A percentile compares a stretch with the other conserved stretches of the same genome.
Conservation (phyloP, 176 grass and related monocot genomes). For the Aegilops sharonensis region DNA sequence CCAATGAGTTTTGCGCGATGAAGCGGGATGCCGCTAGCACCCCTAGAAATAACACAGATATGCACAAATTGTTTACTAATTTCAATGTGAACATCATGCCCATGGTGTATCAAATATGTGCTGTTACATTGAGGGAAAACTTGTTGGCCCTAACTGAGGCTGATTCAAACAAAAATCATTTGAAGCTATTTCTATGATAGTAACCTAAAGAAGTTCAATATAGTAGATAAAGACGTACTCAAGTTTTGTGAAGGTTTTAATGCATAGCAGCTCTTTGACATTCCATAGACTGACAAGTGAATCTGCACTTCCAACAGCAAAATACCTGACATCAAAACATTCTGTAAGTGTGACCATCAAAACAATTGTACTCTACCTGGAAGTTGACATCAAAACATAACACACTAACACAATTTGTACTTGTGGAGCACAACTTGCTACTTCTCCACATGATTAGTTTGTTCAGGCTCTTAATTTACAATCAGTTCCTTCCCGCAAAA, state of each 20-base stretch:
- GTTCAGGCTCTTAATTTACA: constrained; percentile 18
- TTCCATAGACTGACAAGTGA: constrained; percentile 98
- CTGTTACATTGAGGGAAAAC: background rate
- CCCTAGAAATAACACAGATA: background rate
- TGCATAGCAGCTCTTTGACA: constrained; percentile 86
- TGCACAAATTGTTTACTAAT: background rate
- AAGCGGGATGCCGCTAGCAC: too few species aligned
- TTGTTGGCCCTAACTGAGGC: background rate
- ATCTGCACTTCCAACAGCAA: constrained; percentile 99
- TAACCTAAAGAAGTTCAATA: background rate
- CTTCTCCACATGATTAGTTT: background rate
- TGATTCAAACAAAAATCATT: background rate
- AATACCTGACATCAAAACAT: constrained; percentile 66
- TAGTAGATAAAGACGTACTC: constrained; percentile 51
- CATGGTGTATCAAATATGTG: background rate
- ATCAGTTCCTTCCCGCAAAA: background rate
- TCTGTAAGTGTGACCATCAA: constrained; percentile 29
- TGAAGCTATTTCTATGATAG: background rate
- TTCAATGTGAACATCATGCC: background rate
- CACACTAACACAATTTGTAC: constrained; percentile 15
- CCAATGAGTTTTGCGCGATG: too few species aligned
- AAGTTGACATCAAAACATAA: constrained; percentile 4
- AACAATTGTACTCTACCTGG: constrained; percentile 4
- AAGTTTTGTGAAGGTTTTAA: constrained; percentile 96
- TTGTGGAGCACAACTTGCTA: constrained; percentile 17